Evolutionary conservation across 2,329 filamentous ascomycete genomes (phyloP).

Genomic region (Talaromyces albobiverticillius): DNA sequence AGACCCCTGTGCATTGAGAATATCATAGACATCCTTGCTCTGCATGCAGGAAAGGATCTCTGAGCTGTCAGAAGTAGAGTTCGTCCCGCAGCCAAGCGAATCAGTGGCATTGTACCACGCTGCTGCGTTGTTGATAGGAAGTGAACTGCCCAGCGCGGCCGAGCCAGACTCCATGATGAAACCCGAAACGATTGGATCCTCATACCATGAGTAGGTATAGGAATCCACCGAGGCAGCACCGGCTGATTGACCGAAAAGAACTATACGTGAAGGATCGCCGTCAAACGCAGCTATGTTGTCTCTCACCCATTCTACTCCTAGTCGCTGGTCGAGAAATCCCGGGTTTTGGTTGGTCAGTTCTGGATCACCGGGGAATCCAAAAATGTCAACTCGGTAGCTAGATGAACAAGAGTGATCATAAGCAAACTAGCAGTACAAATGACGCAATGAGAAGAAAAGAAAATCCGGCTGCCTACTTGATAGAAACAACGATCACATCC

Average conservation of each 20-base stretch:
- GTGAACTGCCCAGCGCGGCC: no score
- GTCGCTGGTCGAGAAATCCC: constrained; percentile 68
- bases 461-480: no score
- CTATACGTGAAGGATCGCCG: constrained; percentile 76
- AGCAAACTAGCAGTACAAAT: no score
- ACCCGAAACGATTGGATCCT: background rate
- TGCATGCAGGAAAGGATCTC: no score
- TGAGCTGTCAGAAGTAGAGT: no score
- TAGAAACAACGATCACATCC: background rate
- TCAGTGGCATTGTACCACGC: no score
- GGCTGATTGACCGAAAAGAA: constrained; percentile 73
- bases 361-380: background rate
- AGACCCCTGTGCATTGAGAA: no score
- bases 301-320: constrained; percentile 71
- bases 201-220: background rate
- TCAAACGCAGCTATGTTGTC: constrained; percentile 76
- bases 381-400: background rate
- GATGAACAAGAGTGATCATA: background rate
- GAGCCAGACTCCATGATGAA: background rate
- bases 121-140: no score
- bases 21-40: no score
- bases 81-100: no score
- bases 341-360: constrained; percentile 50
- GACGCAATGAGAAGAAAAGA: no score
- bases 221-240: constrained; percentile 33